Percentiles rank a stretch among this genome's conserved stretches.
These are phyloP conservation scores for Trichoderma citrinoviride DNA, from an alignment of 2,329 filamentous ascomycete species.

Conservation along the genomic window DNA sequence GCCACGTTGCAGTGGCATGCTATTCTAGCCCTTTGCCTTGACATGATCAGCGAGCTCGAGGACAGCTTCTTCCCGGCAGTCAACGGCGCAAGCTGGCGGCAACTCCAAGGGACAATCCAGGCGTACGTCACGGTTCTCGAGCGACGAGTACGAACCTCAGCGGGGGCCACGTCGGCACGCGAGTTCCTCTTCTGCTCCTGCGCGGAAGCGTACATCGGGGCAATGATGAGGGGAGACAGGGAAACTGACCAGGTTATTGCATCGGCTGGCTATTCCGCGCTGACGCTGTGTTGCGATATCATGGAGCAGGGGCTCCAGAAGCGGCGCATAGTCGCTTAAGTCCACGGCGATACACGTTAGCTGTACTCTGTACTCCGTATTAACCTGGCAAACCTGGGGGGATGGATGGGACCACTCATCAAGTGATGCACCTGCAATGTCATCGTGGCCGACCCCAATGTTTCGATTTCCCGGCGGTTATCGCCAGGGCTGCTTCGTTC, in stretches of 20 bases:
- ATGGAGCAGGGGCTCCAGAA: background rate
- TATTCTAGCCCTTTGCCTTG: background rate
- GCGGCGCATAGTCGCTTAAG: background rate
- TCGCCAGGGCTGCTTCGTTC: too few species aligned
- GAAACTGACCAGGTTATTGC: background rate
- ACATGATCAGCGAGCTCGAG: slow-evolving; percentile 5
- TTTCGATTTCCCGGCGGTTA: too few species aligned
- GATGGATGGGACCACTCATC: too few species aligned
- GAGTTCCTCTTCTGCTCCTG: slow-evolving; percentile 1
- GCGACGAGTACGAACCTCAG: background rate
- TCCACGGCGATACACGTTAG: background rate
- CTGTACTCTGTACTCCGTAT: too few species aligned
- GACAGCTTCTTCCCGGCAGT: background rate
- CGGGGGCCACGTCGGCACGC: background rate
- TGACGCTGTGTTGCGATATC: background rate
- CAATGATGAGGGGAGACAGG: background rate
- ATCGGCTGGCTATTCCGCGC: background rate
- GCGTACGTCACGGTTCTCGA: background rate
- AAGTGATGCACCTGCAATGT: too few species aligned
- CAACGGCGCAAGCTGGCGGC: background rate
- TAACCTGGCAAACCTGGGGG: too few species aligned
- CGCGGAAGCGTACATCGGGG: background rate
- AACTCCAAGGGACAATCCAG: background rate
- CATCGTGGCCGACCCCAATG: too few species aligned
- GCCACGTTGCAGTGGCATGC: slow-evolving; percentile 1